These are phyloP conservation scores for Dendrobium huoshanense DNA, from an alignment of 106 monocot genomes.

Conservation along the genomic window DNA sequence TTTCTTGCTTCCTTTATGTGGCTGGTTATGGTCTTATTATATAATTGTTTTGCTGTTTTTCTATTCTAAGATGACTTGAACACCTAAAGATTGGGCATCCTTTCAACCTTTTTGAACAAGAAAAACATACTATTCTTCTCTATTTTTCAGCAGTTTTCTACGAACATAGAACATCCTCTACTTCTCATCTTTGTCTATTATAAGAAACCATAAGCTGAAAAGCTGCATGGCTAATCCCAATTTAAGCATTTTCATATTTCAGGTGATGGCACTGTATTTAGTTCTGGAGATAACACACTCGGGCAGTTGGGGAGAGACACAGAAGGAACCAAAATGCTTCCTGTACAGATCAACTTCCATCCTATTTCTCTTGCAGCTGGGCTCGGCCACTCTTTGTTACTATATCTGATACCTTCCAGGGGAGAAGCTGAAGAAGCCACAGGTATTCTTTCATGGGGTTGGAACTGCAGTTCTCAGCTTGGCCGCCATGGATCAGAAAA, in stretches of 20 bases:
- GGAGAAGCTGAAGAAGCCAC: slow-evolving; percentile 9
- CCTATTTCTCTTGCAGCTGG: slow-evolving; percentile 62
- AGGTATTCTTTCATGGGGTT: slow-evolving; percentile 69
- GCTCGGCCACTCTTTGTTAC: slow-evolving; percentile 65
- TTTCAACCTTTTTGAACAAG: no score
- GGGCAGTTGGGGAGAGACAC: slow-evolving; percentile 65
- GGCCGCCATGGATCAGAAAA: slow-evolving; percentile 51
- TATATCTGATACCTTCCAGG: slow-evolving; percentile 22
- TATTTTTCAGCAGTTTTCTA: no score
- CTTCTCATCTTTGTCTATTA: no score
- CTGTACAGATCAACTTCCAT: slow-evolving; percentile 24
- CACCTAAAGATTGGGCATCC: no score
- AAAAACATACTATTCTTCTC: no score
- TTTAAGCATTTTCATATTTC: neutral
- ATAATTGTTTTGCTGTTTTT: no score
- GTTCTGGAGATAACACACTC: slow-evolving; percentile 66
- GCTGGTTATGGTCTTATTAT: no score
- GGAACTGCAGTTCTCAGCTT: slow-evolving; percentile 72
- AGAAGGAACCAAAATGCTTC: slow-evolving; percentile 31
- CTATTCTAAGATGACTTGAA: no score
- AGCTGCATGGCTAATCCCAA: no score
- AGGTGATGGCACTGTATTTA: slow-evolving; percentile 58
- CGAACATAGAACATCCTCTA: no score
- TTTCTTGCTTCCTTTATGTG: no score
- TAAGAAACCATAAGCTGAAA: no score